Base-by-base conservation (phyloP, 352 stramenopile species). In the Plasmopara muralis region DNA sequence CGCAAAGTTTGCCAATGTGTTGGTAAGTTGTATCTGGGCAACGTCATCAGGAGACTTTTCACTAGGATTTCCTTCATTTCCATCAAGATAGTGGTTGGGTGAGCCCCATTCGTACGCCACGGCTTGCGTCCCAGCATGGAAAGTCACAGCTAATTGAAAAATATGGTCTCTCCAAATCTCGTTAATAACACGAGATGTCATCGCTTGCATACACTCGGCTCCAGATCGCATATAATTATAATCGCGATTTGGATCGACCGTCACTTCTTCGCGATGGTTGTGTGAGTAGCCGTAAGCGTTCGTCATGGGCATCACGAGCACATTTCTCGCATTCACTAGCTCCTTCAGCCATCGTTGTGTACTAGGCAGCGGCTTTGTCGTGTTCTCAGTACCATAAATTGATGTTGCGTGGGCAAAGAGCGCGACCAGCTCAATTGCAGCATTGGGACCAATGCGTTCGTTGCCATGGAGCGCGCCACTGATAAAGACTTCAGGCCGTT, bases 81-180 rank as follows among this genome's bases (percentile, higher is more conserved):
- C 68, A 9, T 66, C 41, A 4, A 80, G 47, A 85, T 91, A 77
- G 63, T 97, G 82, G 45, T 96, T 87, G 0, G 88, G 84, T 6
- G 90, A 89, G 9, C 97, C 97, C 97, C 97, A 99, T 71, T 99
- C 97, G 67, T 99, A 99, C 4, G 89, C 86, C 41, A 99, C 86
- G 4, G 95, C 89, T 62, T 95, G 88, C 72, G 96, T 99, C 35
- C 97, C 97, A 25, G 85, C 97, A 76, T 99, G 97, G 70, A 98
- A 99, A 13, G 97, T 99, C 15, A 99, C 74, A 12, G 88, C 86
- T 18, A 99, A 68, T 62, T 98, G 95, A 66, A 99, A 98, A 6
- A 98, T 66, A 68, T 99, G 93, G 29, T 97, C 85, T 34, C 93
- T 83, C 75, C 89, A 99, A 29, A 99, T 68, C 69, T 98, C 95